Evolutionary conservation across 2,329 filamentous ascomycete species (phyloP).

Genomic region (Endoconidiophora laricicola): DNA sequence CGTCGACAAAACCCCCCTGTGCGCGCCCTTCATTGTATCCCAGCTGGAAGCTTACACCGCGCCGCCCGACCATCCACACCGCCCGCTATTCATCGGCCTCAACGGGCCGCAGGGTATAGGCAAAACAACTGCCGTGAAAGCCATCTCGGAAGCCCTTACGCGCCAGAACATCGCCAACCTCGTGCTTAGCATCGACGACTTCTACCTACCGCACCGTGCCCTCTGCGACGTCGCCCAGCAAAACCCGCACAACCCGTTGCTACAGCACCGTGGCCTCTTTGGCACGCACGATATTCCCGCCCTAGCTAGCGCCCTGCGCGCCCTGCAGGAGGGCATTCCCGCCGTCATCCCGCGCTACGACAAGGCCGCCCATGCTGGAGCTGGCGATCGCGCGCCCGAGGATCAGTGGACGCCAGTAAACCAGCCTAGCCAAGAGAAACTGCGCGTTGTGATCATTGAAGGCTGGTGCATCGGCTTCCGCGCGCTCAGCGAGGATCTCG

Average conservation of each 20-base stretch:
- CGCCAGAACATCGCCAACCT: constrained; percentile 38
- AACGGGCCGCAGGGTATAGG: constrained; percentile 86
- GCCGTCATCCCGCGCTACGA: constrained; percentile 59
- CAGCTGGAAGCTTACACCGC: constrained; percentile 23
- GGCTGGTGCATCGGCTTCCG: constrained; percentile 86
- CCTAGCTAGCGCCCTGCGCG: constrained; percentile 20
- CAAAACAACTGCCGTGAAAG: constrained; percentile 71
- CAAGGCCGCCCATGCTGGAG: constrained; percentile 60
- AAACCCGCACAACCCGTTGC: constrained; percentile 54
- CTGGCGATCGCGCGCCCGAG: constrained; percentile 55
- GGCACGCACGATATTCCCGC: constrained; percentile 65
- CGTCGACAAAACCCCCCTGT: constrained; percentile 65
- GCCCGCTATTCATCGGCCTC: constrained; percentile 71
- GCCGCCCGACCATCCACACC: constrained; percentile 20
- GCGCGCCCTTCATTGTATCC: constrained; percentile 58
- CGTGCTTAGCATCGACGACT: constrained; percentile 73
- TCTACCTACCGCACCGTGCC: constrained; percentile 61
- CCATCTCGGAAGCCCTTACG: constrained; percentile 45
- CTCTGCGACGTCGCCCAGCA: constrained; percentile 47
- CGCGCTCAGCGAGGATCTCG: constrained; percentile 34
- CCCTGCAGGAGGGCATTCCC: constrained; percentile 42
- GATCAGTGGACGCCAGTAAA: constrained; percentile 45
- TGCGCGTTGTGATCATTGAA: constrained; percentile 61
- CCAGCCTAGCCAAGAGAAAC: constrained; percentile 28
- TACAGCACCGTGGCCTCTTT: constrained; percentile 71